These are phyloP conservation scores for Salicornia ramosissima DNA, from an alignment of 148 eudicot species.

Conservation along the genomic window DNA sequence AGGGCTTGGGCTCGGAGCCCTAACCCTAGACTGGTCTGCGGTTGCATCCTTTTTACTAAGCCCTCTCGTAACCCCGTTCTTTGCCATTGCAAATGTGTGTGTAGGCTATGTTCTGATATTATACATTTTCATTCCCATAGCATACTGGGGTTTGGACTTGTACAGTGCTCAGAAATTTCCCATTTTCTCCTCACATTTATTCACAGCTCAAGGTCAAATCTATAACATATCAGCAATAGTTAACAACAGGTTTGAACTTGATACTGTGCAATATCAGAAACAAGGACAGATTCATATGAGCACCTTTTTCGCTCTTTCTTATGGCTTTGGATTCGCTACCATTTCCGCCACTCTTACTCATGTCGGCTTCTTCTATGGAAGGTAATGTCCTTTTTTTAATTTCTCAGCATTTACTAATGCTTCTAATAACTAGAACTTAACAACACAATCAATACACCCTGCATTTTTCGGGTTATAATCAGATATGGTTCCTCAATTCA, in stretches of 20 bases:
- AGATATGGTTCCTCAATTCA: too few relatives aligned
- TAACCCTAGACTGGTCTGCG: conserved; percentile 79
- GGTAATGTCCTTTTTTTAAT: conserved; percentile 47
- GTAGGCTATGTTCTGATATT: conserved; percentile 58
- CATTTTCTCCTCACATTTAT: conserved; percentile 78
- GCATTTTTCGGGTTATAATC: too few relatives aligned
- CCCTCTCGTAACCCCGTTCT: conserved; percentile 80
- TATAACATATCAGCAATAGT: conserved; percentile 75
- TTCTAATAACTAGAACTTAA: not conserved
- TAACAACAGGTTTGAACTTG: conserved; percentile 66
- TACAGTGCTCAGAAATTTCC: conserved; percentile 67
- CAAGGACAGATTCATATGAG: conserved; percentile 79
- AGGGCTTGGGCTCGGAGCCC: conserved; percentile 78
- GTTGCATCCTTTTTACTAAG: conserved; percentile 79
- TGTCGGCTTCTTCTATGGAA: conserved; percentile 78
- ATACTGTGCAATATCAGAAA: conserved; percentile 38
- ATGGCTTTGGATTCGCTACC: conserved; percentile 90
- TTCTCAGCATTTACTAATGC: not conserved
- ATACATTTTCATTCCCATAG: conserved; percentile 60
- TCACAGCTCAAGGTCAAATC: conserved; percentile 54
- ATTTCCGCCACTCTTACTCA: conserved; percentile 81
- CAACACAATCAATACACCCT: not conserved
- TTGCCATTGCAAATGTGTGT: conserved; percentile 66
- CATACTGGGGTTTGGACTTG: conserved; percentile 83
- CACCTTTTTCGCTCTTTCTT: conserved; percentile 84